Evolutionary conservation across 352 stramenopile genomes (phyloP), one percentile per base, ranked within the genome.

Genomic region (Globisporangium uncinulatum): DNA sequence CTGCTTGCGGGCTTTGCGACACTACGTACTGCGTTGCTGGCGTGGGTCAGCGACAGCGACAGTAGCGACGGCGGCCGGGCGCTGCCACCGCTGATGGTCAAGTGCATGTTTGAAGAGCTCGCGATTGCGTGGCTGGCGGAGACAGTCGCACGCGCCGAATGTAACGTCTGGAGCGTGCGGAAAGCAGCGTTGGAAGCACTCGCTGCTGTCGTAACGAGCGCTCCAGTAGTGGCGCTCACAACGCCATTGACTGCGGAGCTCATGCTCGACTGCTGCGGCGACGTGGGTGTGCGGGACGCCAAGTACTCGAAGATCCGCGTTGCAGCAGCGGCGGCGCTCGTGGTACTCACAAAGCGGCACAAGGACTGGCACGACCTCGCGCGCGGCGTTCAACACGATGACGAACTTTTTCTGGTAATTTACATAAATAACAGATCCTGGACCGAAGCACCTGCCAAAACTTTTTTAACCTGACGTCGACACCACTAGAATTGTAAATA

Each of bases 231-330:
- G 9, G 42, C 57, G 7, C 63, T 86, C 3, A 48, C 31, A 13
- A 65, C 67, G 36, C 63, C 51, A 6, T 53, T 63, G 24, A 60
- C 69, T 13, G 64, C 77, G 44, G 68, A 73, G 11, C 61, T 56
- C 5, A 29, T 90, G 2, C 47, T 89, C 9, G 55, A 72, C 21
- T 87, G 80, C 49, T 84, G 78, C 21, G 74, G 76, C 5, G 62
- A 78, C 14, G 65, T 76, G 45, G 83, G 83, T n/a, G 73, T 89
- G 24, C 65, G 66, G 9, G 81, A 93, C 34, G 66, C 57, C 41
- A 89, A 90, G 66, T 91, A 88, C 57, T 76, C 70, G 48, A 83
- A 82, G 67, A 67, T 93, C 19, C 80, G 83, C 46, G 70, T 87
- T 20, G 79, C 83, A 7, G 77, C 80, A 1, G 78, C 74, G 29